These are phyloP conservation scores for Backusella macrospora DNA, from an alignment of 192 early-diverging fungal species.

Conservation along the genomic window DNA sequence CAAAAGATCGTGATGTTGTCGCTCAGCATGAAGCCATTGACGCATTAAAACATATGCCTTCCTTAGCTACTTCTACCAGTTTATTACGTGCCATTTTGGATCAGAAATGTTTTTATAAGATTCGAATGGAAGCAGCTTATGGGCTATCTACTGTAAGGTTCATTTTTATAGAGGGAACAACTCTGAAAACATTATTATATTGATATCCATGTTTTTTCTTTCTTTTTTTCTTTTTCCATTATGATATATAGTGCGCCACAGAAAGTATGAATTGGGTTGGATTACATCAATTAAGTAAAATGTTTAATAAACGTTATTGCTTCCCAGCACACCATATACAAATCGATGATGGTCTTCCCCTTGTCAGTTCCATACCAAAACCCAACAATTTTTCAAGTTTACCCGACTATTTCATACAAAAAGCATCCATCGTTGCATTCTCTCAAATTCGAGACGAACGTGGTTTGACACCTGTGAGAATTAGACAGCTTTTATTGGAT, in stretches of 20 bases:
- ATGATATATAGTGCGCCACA: slow-evolving; percentile 48
- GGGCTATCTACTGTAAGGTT: slow-evolving; percentile 60
- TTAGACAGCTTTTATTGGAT: slow-evolving; percentile 70
- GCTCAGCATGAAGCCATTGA: slow-evolving; percentile 90
- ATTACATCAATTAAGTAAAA: slow-evolving; percentile 70
- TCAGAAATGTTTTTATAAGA: slow-evolving; percentile 80
- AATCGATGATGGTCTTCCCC: slow-evolving; percentile 43
- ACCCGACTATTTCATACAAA: slow-evolving; percentile 91
- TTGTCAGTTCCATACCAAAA: slow-evolving; percentile 64
- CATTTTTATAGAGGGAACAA: background rate
- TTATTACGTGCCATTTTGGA: slow-evolving; percentile 80
- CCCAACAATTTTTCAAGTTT: slow-evolving; percentile 89
- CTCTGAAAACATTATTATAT: background rate
- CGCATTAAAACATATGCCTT: slow-evolving; percentile 64
- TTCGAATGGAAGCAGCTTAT: slow-evolving; percentile 79
- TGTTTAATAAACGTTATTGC: slow-evolving; percentile 77
- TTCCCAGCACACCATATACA: slow-evolving; percentile 35
- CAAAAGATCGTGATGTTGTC: slow-evolving; percentile 86
- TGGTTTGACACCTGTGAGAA: slow-evolving; percentile 62
- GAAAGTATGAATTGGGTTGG: slow-evolving; percentile 66
- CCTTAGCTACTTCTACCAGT: slow-evolving; percentile 69
- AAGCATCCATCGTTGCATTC: slow-evolving; percentile 77
- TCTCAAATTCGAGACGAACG: slow-evolving; percentile 65
- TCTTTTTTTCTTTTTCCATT: background rate
- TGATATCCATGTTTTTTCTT: background rate